Percentiles rank a stretch among this genome's conserved stretches.
These are phyloP conservation scores for Chalciporus piperatus DNA, from an alignment of 768 basidiomycete species.

Conservation along the genomic window DNA sequence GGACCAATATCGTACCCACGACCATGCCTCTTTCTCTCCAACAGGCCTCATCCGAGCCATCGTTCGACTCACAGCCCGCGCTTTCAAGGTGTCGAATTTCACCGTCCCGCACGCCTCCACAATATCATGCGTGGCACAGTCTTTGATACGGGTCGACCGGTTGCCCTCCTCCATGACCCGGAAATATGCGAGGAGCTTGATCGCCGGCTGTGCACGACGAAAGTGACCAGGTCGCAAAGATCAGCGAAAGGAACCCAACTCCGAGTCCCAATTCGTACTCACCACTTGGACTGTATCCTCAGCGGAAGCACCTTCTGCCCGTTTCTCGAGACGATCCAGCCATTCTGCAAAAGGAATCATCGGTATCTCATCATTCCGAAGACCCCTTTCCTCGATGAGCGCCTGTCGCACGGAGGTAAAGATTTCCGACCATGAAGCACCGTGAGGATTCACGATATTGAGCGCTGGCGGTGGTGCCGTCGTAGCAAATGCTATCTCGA, in stretches of 20 bases:
- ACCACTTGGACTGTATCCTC: conserved; percentile 4
- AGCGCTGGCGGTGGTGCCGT: conserved; percentile 22
- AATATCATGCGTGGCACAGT: neutral
- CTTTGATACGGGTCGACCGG: too few species aligned
- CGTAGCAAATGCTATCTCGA: conserved; percentile 31
- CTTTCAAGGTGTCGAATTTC: neutral
- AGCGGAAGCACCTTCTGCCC: conserved; percentile 13
- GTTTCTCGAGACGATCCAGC: conserved; percentile 27
- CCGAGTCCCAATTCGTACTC: neutral
- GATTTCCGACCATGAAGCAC: conserved; percentile 30
- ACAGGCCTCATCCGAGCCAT: conserved; percentile 7
- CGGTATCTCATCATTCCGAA: conserved; percentile 10
- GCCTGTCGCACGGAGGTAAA: conserved; percentile 22
- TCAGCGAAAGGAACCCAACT: neutral
- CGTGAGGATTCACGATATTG: conserved; percentile 38
- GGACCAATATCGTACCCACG: conserved; percentile 5
- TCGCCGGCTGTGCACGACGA: conserved; percentile 24
- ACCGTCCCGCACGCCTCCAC: neutral
- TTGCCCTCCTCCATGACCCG: conserved; percentile 10
- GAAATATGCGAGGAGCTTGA: conserved; percentile 32
- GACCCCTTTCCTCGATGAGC: conserved; percentile 11
- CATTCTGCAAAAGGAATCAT: conserved; percentile 29
- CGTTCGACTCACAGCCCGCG: conserved; percentile 4
- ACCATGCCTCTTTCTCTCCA: neutral
- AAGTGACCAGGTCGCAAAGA: neutral